Evolutionary conservation across 106 monocot genomes (phyloP).

Genomic region (Acorus calamus): DNA sequence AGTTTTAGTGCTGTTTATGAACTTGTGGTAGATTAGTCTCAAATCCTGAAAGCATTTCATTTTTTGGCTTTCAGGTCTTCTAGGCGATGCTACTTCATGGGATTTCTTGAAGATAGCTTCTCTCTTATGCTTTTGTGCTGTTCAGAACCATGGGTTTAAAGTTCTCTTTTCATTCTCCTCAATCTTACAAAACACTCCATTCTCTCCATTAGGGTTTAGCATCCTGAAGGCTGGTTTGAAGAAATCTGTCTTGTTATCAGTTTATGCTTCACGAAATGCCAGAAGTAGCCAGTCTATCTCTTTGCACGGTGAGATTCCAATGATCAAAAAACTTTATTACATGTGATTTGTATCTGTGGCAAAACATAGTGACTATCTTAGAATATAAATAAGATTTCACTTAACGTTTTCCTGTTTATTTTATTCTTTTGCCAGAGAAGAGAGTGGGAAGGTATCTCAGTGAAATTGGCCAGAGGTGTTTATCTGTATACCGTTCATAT

Average conservation of each 20-base stretch:
- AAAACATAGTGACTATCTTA: too few species aligned
- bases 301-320: constrained; percentile 36
- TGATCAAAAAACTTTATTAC: too few species aligned
- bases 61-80: constrained; percentile 43
- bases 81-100: constrained; percentile 35
- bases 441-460: constrained; percentile 64
- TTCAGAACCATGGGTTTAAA: constrained; percentile 88
- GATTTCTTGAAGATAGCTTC: constrained; percentile 69
- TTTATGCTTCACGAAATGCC: constrained; percentile 61
- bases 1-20: neutral
- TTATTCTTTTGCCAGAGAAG: constrained; percentile 45
- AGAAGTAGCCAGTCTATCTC: constrained; percentile 18
- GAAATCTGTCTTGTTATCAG: constrained; percentile 79
- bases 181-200: constrained; percentile 67
- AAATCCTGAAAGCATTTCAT: neutral
- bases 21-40: neutral
- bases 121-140: constrained; percentile 85
- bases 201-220: constrained; percentile 84
- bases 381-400: neutral
- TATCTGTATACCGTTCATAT: constrained; percentile 74
- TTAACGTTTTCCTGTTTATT: neutral
- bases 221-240: constrained; percentile 83
- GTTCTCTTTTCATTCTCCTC: constrained; percentile 78
- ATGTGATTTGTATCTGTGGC: too few species aligned
- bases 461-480: constrained; percentile 63